Conservation (phyloP, 495 filamentous ascomycete species). For the Penicillium subrubescens region DNA sequence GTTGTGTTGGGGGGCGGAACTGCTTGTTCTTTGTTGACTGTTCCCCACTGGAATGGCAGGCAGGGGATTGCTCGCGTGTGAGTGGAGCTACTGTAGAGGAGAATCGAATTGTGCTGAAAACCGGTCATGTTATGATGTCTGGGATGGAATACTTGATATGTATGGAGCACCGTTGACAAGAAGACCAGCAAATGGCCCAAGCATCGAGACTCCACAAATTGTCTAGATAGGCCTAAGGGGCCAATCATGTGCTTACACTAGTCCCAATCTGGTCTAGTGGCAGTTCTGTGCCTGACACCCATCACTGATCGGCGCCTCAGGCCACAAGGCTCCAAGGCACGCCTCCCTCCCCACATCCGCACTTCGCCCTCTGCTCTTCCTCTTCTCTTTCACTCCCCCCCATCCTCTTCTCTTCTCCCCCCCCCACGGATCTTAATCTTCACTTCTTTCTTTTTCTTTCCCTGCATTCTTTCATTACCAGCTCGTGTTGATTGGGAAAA, state of each 20-base stretch:
- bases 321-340: conserved; percentile 1
- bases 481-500: conserved; percentile 27
- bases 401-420: conserved; percentile 21
- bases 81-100: neutral
- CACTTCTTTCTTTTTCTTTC: conserved; percentile 34
- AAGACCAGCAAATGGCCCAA: neutral
- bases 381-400: conserved; percentile 19
- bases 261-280: conserved; percentile 8
- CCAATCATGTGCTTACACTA: conserved; percentile 8
- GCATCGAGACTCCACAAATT: neutral
- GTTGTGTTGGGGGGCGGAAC: neutral
- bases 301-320: conserved; percentile 7
- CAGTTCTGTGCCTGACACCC: neutral
- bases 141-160: neutral
- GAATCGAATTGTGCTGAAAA: conserved; percentile 3
- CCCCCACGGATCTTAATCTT: conserved; percentile 36
- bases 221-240: neutral
- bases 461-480: conserved; percentile 41
- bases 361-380: conserved; percentile 23
- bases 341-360: conserved; percentile 35
- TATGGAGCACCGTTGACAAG: neutral
- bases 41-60: neutral
- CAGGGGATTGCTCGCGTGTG: neutral
- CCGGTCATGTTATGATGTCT: neutral
- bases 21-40: neutral